phyloP scores from a whole-genome alignment of 306 rosid species.

The Gastrolobium bilobum region DNA sequence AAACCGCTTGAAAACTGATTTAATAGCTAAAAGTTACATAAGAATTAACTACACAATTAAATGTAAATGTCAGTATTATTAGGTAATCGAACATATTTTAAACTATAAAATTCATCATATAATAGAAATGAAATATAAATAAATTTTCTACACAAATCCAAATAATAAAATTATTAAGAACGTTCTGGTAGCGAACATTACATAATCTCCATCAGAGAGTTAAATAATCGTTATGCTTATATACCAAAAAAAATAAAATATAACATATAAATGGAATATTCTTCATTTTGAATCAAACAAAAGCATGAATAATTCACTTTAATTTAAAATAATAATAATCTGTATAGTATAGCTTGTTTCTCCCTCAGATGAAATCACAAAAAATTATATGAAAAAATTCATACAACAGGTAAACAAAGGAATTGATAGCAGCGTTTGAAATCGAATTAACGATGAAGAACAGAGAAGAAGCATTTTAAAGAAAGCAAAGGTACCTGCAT shows the following conservation, averaged over 20 bases:
- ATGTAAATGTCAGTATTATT: too few species aligned
- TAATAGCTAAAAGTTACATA: too few species aligned
- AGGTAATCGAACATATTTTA: not conserved
- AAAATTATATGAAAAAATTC: not conserved
- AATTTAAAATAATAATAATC: not conserved
- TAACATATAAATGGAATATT: constrained; percentile 28
- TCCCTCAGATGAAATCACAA: not conserved
- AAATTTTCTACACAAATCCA: too few species aligned
- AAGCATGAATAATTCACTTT: not conserved
- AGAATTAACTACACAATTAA: too few species aligned
- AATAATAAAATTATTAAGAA: not conserved
- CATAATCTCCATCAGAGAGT: constrained; percentile 1
- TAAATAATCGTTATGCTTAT: not conserved
- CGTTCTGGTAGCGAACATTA: not conserved
- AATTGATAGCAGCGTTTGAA: not conserved
- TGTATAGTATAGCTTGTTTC: not conserved
- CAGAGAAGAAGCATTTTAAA: constrained; percentile 23
- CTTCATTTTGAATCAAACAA: constrained; percentile 12
- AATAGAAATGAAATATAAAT: not conserved
- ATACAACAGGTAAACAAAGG: not conserved
- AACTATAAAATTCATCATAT: not conserved
- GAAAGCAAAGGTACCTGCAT: constrained; percentile 42
- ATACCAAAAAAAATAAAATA: not conserved
- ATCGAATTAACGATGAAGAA: not conserved
- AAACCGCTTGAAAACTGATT: too few species aligned